Conservation (phyloP, 306 rosid species). For the Casuarina cunninghamiana region DNA sequence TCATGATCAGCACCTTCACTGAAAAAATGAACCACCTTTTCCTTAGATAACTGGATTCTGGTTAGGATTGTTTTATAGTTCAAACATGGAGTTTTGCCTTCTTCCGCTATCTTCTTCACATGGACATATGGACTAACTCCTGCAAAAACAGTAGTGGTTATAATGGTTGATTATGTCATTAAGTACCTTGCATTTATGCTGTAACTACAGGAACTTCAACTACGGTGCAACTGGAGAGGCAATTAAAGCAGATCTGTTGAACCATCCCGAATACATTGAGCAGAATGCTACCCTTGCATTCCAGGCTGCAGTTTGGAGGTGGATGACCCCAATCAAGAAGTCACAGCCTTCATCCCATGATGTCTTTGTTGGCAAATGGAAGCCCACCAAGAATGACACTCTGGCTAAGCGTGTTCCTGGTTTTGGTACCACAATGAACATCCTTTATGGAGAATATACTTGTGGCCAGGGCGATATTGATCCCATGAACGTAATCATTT, state of each 20-base stretch:
- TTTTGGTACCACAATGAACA: constrained; percentile 88
- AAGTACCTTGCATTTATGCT: not conserved
- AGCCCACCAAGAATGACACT: constrained; percentile 92
- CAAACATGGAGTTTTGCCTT: not conserved
- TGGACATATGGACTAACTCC: not conserved
- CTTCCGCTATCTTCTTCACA: not conserved
- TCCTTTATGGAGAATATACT: constrained; percentile 72
- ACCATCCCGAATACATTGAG: constrained; percentile 89
- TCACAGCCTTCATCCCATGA: constrained; percentile 87
- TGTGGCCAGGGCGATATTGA: constrained; percentile 86
- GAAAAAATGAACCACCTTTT: not conserved
- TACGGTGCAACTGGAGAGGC: constrained; percentile 79
- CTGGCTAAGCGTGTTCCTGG: constrained; percentile 70
- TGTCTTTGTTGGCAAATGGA: constrained; percentile 83
- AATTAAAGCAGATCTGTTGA: constrained; percentile 66
- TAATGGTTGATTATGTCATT: not conserved
- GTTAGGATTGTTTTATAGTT: not conserved
- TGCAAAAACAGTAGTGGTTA: not conserved
- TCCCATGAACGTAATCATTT: constrained; percentile 68
- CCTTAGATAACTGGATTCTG: not conserved
- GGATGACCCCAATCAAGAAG: constrained; percentile 82
- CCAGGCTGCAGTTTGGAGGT: constrained; percentile 89
- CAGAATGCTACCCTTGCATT: constrained; percentile 94
- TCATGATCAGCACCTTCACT: not conserved
- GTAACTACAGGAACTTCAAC: constrained; percentile 74